These are phyloP conservation scores for Pleurostoma richardsiae DNA, from an alignment of 2,329 filamentous ascomycete genomes.

Conservation along the genomic window DNA sequence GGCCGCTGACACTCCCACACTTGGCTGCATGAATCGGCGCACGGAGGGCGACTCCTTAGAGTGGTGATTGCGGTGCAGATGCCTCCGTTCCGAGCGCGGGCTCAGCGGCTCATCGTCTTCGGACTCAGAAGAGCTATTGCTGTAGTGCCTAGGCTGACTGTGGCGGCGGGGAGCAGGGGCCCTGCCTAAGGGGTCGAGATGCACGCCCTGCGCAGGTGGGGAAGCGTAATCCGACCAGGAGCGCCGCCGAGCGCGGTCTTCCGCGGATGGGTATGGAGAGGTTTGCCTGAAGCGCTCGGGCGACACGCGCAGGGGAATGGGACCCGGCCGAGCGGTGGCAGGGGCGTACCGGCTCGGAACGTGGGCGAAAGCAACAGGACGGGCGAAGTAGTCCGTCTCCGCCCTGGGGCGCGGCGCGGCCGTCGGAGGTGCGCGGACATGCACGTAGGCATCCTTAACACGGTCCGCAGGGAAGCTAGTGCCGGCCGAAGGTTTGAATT, in stretches of 20 bases:
- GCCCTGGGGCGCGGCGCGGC: conserved; percentile 14
- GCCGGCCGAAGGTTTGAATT: conserved; percentile 4
- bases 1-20: conserved; percentile 18
- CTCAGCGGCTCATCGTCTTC: conserved; percentile 21
- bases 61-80: conserved; percentile 7
- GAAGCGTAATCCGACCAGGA: conserved; percentile 48
- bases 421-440: conserved; percentile 8
- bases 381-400: conserved; percentile 29
- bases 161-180: conserved; percentile 18
- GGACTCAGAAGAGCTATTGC: conserved; percentile 38
- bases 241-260: conserved; percentile 36
- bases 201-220: conserved; percentile 23
- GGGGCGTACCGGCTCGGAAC: conserved; percentile 30
- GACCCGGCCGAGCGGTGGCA: conserved; percentile 1
- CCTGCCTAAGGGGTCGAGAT: conserved; percentile 23
- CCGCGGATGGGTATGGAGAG: conserved; percentile 30
- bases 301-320: conserved; percentile 4
- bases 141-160: conserved; percentile 35
- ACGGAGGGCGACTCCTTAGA: conserved; percentile 20
- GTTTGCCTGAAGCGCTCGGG: conserved; percentile 21
- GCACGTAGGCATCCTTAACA: conserved; percentile 6
- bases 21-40: conserved; percentile 25
- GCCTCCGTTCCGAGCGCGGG: conserved; percentile 13
- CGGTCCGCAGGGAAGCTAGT: conserved; percentile 5
- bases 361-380: conserved; percentile 33